Conservation (phyloP, 2,329 filamentous ascomycete genomes). For the Penicillium verrucosum region DNA sequence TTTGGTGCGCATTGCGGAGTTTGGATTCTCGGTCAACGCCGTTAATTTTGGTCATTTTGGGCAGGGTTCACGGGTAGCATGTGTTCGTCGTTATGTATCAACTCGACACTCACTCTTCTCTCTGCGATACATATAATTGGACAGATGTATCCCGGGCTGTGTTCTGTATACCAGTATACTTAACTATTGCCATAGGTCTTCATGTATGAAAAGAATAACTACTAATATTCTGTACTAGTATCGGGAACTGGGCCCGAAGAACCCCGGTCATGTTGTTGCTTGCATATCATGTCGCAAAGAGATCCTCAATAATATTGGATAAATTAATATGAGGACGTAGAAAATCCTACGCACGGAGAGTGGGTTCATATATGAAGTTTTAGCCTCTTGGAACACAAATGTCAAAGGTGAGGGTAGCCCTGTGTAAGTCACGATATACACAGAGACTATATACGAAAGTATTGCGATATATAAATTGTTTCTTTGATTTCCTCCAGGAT, state of each 20-base stretch:
- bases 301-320: background rate
- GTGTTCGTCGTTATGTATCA: background rate
- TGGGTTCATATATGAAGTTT: too few species aligned
- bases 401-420: too few species aligned
- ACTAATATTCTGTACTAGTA: background rate
- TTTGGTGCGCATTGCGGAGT: background rate
- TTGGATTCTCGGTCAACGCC: background rate
- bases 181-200: background rate
- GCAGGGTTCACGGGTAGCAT: background rate
- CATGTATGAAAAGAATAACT: background rate
- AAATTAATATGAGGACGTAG: background rate
- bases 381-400: background rate
- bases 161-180: background rate
- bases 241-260: background rate
- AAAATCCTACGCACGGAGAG: background rate
- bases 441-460: background rate
- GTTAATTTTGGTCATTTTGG: background rate
- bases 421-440: background rate
- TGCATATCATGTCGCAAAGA: background rate
- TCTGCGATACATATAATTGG: background rate
- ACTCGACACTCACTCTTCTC: background rate
- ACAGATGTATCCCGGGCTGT: background rate
- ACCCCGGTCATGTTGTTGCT: background rate
- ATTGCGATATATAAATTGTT: background rate
- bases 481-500: background rate